Evolutionary conservation across 345 rosid species (phyloP).

Genomic region (Combretum micranthum): DNA sequence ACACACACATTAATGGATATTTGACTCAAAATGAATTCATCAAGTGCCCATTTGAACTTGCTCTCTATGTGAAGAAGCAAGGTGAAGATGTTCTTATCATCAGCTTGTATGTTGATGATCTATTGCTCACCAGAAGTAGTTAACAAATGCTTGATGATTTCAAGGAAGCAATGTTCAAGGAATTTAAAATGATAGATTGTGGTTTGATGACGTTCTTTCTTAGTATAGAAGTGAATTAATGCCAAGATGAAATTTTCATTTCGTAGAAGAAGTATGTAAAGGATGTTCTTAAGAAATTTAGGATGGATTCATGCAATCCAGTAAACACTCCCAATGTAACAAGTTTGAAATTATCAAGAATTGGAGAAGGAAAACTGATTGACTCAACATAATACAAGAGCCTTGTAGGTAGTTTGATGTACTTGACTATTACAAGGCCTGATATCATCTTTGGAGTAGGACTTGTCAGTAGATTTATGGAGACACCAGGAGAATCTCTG

Average conservation of each 20-base stretch:
- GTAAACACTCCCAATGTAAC: too few species aligned
- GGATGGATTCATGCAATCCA: too few species aligned
- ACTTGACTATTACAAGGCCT: too few species aligned
- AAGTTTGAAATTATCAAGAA: too few species aligned
- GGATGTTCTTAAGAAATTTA: too few species aligned
- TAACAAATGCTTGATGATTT: background rate
- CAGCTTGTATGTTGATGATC: background rate
- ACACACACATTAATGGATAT: background rate
- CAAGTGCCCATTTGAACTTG: too few species aligned
- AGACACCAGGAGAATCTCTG: constrained; percentile 6
- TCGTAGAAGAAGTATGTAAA: too few species aligned
- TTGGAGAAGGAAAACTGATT: background rate
- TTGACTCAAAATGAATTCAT: background rate
- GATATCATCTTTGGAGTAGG: constrained; percentile 2
- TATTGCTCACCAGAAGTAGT: background rate
- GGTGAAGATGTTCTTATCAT: background rate
- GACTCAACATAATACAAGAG: background rate
- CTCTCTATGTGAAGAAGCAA: too few species aligned
- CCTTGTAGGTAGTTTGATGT: too few species aligned
- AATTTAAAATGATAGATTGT: constrained; percentile 4
- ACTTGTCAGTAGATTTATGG: background rate
- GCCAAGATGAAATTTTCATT: too few species aligned
- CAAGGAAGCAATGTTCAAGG: background rate
- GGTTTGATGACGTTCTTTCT: constrained; percentile 5
- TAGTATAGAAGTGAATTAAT: too few species aligned